Evolutionary conservation across 1,284 basidiomycete species (phyloP), one percentile per base, ranked within the genome.

Genomic region (Ganoderma sinense): DNA sequence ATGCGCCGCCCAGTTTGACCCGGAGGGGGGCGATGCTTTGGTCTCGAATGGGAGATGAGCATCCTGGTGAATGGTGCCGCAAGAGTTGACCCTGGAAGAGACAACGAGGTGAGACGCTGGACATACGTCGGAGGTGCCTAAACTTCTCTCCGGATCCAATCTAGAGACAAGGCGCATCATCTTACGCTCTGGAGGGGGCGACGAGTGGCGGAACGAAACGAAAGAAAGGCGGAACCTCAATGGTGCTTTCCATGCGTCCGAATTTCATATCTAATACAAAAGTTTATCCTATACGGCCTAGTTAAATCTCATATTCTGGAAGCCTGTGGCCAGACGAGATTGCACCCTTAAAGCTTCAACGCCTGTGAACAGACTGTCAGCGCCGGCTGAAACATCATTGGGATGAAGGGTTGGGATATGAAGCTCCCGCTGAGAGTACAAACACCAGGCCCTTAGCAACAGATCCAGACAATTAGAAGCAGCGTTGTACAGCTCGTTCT

Each of bases 401-500:
- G n/a, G 45, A 20, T 45, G 16, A 45, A n/a, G 43, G 43, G 43
- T 45, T 45, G 43, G 43, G 43, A 51, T 23, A 41, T 39, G 48
- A 64, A 55, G 43, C n/a, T 51, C 33, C 20, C 13, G 26, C 29
- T 36, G 26, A 4, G n/a, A 39, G 29, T 60, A 36, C n/a, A 55
- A 53, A 43, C 58, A n/a, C 14, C 29, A 55, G 45, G 36, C 40
- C 40, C 59, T n/a, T 66, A 41, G 59, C 65, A 66, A 66, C 65
- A 41, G 36, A 36, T 36, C 36, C 36, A 36, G 58, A 41, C 33
- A 53, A 66, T 41, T 62, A 62, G 20, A 26, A 53, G 26, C 20
- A 26, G 55, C 8, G 43, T 23, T 18, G 48, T 62, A 33, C 31
- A 26, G 26, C 41, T 39, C 65, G 41, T 36, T 51, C 56, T n/a